Percentiles rank a stretch among this genome's conserved stretches.
These are phyloP conservation scores for Luffa aegyptiaca DNA, from an alignment of 306 rosid species.

Conservation along the genomic window DNA sequence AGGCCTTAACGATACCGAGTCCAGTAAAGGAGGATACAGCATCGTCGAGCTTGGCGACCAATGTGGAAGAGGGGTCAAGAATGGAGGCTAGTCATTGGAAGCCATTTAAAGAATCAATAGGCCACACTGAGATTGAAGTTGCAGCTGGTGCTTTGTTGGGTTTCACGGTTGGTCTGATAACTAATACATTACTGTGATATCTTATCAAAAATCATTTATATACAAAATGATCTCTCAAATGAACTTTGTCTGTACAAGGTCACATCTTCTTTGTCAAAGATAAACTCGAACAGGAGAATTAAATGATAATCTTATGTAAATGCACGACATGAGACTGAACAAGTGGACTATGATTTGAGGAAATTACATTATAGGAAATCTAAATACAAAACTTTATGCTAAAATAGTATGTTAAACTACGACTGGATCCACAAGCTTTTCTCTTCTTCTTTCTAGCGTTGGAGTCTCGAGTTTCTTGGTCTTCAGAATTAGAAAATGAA, in stretches of 20 bases:
- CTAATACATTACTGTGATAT: not conserved
- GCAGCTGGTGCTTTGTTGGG: constrained; percentile 11
- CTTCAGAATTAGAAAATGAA: not conserved
- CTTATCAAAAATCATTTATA: not conserved
- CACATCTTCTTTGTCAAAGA: not conserved
- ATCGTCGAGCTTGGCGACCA: not conserved
- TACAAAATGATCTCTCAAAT: not conserved
- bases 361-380: not conserved
- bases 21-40: not conserved
- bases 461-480: not conserved
- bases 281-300: not conserved
- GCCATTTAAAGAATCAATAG: constrained; percentile 3
- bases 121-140: constrained; percentile 9
- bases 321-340: not conserved
- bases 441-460: not conserved
- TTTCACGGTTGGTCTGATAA: constrained; percentile 5
- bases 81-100: not conserved
- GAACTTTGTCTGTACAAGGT: not conserved
- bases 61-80: not conserved
- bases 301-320: not conserved
- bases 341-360: not conserved
- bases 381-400: too few species aligned
- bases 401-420: too few species aligned
- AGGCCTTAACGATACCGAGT: not conserved
- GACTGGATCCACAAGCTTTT: too few species aligned